Evolutionary conservation across 148 eudicot genomes (phyloP).

Genomic region (Camellia japonica): DNA sequence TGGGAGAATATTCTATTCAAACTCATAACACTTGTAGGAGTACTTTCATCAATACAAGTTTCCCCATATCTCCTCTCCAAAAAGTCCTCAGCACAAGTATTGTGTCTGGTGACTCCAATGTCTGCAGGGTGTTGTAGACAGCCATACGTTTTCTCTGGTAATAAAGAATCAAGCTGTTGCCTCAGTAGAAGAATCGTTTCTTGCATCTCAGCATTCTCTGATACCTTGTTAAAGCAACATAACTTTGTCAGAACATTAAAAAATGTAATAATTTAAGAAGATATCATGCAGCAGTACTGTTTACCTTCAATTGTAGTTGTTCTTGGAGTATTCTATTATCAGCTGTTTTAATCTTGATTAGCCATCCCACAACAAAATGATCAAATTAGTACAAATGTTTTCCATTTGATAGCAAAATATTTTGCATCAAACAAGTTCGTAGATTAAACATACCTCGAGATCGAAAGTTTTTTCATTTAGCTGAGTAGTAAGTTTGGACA

Average conservation of each 20-base stretch:
- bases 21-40: conserved; percentile 41
- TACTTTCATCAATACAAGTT: conserved; percentile 26
- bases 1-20: conserved; percentile 30
- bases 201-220: conserved; percentile 38
- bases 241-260: not conserved
- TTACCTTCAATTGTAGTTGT: conserved; percentile 61
- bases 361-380: conserved; percentile 8
- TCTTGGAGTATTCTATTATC: conserved; percentile 69
- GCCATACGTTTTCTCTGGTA: conserved; percentile 31
- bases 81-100: conserved; percentile 18
- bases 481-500: conserved; percentile 40
- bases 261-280: not conserved
- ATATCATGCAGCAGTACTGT: not conserved
- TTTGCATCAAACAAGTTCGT: not conserved
- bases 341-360: conserved; percentile 51
- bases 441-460: conserved; percentile 31
- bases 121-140: conserved; percentile 6
- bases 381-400: conserved; percentile 10
- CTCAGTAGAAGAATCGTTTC: conserved; percentile 34
- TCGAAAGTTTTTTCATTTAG: conserved; percentile 51
- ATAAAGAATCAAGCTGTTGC: conserved; percentile 31
- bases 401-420: conserved; percentile 1
- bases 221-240: conserved; percentile 10
- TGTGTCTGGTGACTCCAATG: not conserved
- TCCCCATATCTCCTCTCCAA: conserved; percentile 19